These are phyloP conservation scores for Insectozyma bohioensis DNA, from an alignment of 1,139 yeast genomes.

Conservation along the genomic window DNA sequence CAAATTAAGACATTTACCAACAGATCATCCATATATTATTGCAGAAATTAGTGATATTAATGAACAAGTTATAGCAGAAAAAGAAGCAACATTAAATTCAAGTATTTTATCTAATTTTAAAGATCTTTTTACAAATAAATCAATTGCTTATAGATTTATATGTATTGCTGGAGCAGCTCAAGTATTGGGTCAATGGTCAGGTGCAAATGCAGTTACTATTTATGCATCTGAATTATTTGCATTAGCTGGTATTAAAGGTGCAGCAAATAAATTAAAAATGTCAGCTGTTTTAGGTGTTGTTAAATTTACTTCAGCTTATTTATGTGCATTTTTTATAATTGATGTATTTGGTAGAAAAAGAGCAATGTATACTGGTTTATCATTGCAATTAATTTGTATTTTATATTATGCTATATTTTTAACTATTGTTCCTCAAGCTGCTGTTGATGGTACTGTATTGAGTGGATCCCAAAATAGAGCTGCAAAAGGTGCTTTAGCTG, in stretches of 20 bases:
- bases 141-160: conserved; percentile 47
- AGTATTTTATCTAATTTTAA: conserved; percentile 25
- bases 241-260: conserved; percentile 44
- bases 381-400: conserved; percentile 29
- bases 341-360: conserved; percentile 48
- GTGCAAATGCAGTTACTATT: conserved; percentile 62
- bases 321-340: conserved; percentile 47
- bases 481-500: conserved; percentile 52
- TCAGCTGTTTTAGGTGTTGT: conserved; percentile 51
- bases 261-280: conserved; percentile 39
- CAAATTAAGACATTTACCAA: conserved; percentile 49
- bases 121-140: conserved; percentile 35
- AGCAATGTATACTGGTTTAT: conserved; percentile 40
- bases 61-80: conserved; percentile 42
- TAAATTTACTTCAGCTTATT: conserved; percentile 43
- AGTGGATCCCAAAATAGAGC: conserved; percentile 35
- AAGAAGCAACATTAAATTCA: conserved; percentile 30
- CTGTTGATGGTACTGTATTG: conserved; percentile 25
- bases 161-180: conserved; percentile 44
- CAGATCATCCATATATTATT: conserved; percentile 49
- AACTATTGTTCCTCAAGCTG: conserved; percentile 47
- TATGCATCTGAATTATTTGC: conserved; percentile 57
- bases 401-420: conserved; percentile 48
- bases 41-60: conserved; percentile 54
- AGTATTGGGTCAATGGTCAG: conserved; percentile 61